A percentile compares a stretch with the other conserved stretches of the same genome.
Evolutionary conservation across 2,329 filamentous ascomycete species (phyloP).

Genomic region (Cercospora brassicicola): DNA sequence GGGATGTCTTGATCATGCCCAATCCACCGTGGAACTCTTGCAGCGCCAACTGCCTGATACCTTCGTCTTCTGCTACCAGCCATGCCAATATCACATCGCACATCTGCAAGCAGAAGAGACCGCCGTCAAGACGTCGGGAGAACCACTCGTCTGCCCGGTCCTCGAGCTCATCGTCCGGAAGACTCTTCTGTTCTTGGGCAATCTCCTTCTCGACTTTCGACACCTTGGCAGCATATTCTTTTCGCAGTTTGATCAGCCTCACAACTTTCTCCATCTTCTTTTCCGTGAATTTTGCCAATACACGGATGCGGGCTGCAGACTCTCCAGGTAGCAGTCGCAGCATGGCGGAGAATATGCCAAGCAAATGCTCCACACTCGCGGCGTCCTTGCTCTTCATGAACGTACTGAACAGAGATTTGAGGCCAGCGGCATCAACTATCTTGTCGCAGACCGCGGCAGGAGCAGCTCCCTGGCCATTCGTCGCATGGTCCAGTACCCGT

Average conservation of each 20-base stretch:
- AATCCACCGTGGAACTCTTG: slow-evolving; percentile 67
- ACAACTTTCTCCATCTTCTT: slow-evolving; percentile 85
- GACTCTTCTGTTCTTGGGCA: slow-evolving; percentile 55
- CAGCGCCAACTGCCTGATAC: slow-evolving; percentile 65
- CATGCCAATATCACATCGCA: slow-evolving; percentile 85
- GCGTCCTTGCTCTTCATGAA: slow-evolving; percentile 80
- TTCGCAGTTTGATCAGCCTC: slow-evolving; percentile 69
- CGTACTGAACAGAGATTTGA: slow-evolving; percentile 80
- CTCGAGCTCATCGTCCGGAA: slow-evolving; percentile 61
- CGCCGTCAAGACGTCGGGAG: slow-evolving; percentile 74
- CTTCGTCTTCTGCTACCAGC: slow-evolving; percentile 85
- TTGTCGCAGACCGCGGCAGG: slow-evolving; percentile 65
- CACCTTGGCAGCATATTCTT: slow-evolving; percentile 67
- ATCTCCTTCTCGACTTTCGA: slow-evolving; percentile 64
- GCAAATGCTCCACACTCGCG: slow-evolving; percentile 71
- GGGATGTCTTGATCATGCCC: slow-evolving; percentile 61
- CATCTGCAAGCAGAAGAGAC: slow-evolving; percentile 77
- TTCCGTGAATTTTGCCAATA: slow-evolving; percentile 92
- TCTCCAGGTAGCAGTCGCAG: slow-evolving; percentile 76
- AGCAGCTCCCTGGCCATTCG: slow-evolving; percentile 55
- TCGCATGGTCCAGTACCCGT: slow-evolving; percentile 79
- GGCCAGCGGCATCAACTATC: slow-evolving; percentile 77
- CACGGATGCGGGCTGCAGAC: slow-evolving; percentile 74
- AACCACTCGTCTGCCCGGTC: slow-evolving; percentile 70
- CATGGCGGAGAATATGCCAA: slow-evolving; percentile 81